A percentile compares a stretch with the other conserved stretches of the same genome.
Conservation (phyloP, 169 alveolate genomes). For the Cryptosporidium baileyi region DNA sequence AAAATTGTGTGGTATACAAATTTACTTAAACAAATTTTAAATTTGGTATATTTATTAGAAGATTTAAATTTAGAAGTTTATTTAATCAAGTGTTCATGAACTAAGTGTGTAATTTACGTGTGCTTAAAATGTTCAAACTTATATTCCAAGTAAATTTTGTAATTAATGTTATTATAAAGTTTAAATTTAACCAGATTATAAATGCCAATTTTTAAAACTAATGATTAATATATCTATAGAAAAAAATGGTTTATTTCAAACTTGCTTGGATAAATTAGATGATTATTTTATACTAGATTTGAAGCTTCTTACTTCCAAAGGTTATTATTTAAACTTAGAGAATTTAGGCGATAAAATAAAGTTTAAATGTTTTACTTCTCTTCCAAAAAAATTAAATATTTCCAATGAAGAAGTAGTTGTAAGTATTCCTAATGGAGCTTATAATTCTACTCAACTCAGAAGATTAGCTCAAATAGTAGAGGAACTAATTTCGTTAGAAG, state of each 20-base stretch:
- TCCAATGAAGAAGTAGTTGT: constrained; percentile 36
- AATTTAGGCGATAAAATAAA: constrained; percentile 3
- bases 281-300: constrained; percentile 42
- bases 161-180: background rate
- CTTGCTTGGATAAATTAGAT: background rate
- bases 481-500: background rate
- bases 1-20: constrained; percentile 24
- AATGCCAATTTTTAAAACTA: background rate
- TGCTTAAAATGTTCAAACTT: too few species aligned
- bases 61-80: background rate
- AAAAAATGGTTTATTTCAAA: constrained; percentile 23
- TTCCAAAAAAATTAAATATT: constrained; percentile 5
- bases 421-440: constrained; percentile 8
- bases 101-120: constrained; percentile 46
- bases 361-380: constrained; percentile 13
- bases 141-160: too few species aligned
- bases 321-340: background rate
- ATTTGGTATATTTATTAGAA: background rate
- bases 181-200: background rate
- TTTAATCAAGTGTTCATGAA: background rate
- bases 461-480: constrained; percentile 33
- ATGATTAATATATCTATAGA: background rate
- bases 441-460: constrained; percentile 19
- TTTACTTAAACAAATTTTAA: background rate
- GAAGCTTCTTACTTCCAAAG: background rate